These are phyloP conservation scores for Hortiboletus flavorubellus DNA, from an alignment of 768 basidiomycete genomes.

Conservation along the genomic window DNA sequence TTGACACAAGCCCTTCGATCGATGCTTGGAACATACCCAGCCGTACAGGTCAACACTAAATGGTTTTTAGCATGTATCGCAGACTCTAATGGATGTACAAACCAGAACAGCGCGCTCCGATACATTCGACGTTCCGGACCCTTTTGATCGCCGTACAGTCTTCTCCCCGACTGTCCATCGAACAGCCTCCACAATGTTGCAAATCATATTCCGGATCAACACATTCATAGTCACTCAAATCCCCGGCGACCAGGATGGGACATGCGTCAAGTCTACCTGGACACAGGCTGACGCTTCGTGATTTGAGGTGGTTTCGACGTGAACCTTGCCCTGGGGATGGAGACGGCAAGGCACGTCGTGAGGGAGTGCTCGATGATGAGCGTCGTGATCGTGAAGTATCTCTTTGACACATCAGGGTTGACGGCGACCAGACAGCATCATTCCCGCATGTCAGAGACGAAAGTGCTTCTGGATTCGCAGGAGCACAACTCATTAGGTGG, in stretches of 20 bases:
- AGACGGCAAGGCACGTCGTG: slow-evolving; percentile 37
- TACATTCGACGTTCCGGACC: slow-evolving; percentile 71
- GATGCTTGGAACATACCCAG: slow-evolving; percentile 14
- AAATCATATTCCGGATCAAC: slow-evolving; percentile 62
- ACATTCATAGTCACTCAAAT: slow-evolving; percentile 53
- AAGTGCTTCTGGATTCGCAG: slow-evolving; percentile 7
- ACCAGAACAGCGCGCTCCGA: slow-evolving; percentile 52
- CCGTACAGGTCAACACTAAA: slow-evolving; percentile 10
- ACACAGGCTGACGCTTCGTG: slow-evolving; percentile 43
- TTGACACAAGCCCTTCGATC: slow-evolving; percentile 14
- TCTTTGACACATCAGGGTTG: slow-evolving; percentile 41
- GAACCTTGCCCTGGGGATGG: slow-evolving; percentile 17
- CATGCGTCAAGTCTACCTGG: slow-evolving; percentile 54
- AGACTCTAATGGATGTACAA: slow-evolving; percentile 16
- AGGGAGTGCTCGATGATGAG: not conserved
- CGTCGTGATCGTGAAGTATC: slow-evolving; percentile 23
- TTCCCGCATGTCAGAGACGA: slow-evolving; percentile 32
- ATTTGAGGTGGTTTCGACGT: slow-evolving; percentile 32
- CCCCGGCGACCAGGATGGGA: slow-evolving; percentile 42
- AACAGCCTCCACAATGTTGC: slow-evolving; percentile 74
- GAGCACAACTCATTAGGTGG: slow-evolving; percentile 7
- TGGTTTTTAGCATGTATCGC: not conserved
- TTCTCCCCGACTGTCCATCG: slow-evolving; percentile 55
- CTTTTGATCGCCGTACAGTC: slow-evolving; percentile 69
- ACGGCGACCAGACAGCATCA: slow-evolving; percentile 45